Conservation (phyloP, 495 filamentous ascomycete species). For the Neurospora sp. region DNA sequence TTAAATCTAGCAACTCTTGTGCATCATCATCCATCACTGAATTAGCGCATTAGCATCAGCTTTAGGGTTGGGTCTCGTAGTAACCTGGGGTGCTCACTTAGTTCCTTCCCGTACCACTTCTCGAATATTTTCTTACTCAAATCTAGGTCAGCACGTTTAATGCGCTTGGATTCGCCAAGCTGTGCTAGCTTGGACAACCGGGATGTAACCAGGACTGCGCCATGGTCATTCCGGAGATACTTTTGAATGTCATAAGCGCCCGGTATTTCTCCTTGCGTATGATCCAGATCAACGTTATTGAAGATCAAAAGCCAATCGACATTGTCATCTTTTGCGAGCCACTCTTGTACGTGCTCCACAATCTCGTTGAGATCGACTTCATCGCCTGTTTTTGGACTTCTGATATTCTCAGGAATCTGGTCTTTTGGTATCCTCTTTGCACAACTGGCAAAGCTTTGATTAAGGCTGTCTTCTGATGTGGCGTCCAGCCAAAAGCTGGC, state of each 20-base stretch:
- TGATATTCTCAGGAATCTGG: too few species aligned
- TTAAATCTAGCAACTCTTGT: too few species aligned
- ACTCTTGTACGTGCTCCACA: constrained; percentile 18
- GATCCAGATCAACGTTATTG: constrained; percentile 31
- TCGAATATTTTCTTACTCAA: too few species aligned
- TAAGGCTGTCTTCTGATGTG: constrained; percentile 22
- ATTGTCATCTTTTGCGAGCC: constrained; percentile 28
- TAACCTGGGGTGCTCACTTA: too few species aligned
- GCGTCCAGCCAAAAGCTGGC: constrained; percentile 22
- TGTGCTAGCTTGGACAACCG: too few species aligned
- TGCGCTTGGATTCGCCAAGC: too few species aligned
- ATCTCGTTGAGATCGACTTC: background rate
- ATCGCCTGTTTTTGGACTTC: too few species aligned
- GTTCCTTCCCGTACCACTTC: too few species aligned
- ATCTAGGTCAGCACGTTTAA: too few species aligned
- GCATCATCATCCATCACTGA: too few species aligned
- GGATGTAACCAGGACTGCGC: constrained; percentile 28
- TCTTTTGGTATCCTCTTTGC: background rate
- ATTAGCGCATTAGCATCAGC: too few species aligned
- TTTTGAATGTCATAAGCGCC: constrained; percentile 22
- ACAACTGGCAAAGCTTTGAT: constrained; percentile 20
- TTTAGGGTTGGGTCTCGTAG: too few species aligned
- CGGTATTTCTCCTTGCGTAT: constrained; percentile 14
- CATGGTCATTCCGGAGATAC: constrained; percentile 30
- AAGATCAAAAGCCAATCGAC: constrained; percentile 30